phyloP scores from a whole-genome alignment of 768 basidiomycete species.

The Xerocomellus amylosporus region DNA sequence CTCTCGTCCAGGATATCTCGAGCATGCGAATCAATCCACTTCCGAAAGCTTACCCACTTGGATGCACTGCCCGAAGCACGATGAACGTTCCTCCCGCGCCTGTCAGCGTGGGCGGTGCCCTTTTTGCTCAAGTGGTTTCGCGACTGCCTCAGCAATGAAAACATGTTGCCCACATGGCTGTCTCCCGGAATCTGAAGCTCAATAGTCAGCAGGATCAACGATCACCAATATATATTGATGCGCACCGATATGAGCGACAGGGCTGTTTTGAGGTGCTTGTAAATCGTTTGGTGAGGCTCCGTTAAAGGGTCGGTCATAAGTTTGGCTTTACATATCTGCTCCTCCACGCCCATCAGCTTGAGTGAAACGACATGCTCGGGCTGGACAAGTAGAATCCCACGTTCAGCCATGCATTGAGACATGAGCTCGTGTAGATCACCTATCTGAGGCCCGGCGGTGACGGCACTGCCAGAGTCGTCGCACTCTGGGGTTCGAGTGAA shows the following conservation, averaged over 20 bases:
- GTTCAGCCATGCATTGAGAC: slow-evolving; percentile 33
- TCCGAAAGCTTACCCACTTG: slow-evolving; percentile 13
- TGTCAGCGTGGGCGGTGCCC: too few relatives aligned
- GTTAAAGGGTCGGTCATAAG: slow-evolving; percentile 14
- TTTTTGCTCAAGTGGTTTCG: too few relatives aligned
- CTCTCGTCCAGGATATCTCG: slow-evolving; percentile 24
- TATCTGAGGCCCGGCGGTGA: slow-evolving; percentile 4
- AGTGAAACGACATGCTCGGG: slow-evolving; percentile 52
- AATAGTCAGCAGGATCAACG: neutral
- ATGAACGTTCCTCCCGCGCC: too few relatives aligned
- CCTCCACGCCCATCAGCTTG: slow-evolving; percentile 41
- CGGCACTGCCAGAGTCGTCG: neutral
- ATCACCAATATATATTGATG: neutral
- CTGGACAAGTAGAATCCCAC: slow-evolving; percentile 44
- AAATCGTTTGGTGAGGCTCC: neutral
- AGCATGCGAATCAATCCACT: slow-evolving; percentile 11
- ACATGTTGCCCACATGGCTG: neutral
- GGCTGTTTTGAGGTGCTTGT: neutral
- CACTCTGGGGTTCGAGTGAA: slow-evolving; percentile 39
- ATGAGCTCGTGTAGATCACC: slow-evolving; percentile 31
- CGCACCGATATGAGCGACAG: neutral
- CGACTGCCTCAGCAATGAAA: neutral
- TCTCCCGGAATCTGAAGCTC: neutral
- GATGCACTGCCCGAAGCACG: neutral
- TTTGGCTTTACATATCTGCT: neutral